Conservation (phyloP, 2,329 filamentous ascomycete genomes). For the Trichoderma atrobrunneum region DNA sequence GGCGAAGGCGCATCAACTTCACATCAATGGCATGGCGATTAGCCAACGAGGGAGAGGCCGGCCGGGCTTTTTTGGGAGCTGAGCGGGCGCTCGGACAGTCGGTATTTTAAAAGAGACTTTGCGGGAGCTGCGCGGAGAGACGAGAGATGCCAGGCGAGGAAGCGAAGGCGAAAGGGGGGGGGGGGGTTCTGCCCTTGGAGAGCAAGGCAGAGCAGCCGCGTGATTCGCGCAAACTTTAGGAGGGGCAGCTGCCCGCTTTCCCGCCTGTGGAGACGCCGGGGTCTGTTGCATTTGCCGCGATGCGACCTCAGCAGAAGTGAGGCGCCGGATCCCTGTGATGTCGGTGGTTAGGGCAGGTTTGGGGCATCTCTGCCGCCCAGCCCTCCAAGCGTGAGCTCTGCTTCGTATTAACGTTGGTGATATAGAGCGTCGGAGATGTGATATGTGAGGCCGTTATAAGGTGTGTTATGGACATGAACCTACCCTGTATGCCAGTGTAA, state of each 20-base stretch:
- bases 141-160: constrained; percentile 6
- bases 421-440: not conserved
- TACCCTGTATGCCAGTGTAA: not conserved
- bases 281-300: constrained; percentile 8
- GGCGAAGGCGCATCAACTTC: constrained; percentile 26
- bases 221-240: constrained; percentile 21
- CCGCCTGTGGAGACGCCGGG: constrained; percentile 14
- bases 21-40: constrained; percentile 29
- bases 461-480: not conserved
- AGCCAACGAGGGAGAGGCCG: constrained; percentile 4
- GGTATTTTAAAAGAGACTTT: not conserved
- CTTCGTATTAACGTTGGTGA: not conserved
- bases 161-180: constrained; percentile 6
- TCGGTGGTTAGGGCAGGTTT: constrained; percentile 11
- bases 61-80: not conserved
- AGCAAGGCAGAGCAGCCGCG: constrained; percentile 18
- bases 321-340: constrained; percentile 1
- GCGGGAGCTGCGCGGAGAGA: constrained; percentile 5
- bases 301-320: not conserved
- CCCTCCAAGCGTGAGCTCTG: not conserved
- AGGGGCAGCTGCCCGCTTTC: constrained; percentile 19
- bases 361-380: constrained; percentile 7
- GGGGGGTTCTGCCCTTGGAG: constrained; percentile 18
- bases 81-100: not conserved
- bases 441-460: not conserved